Conservation (phyloP, 495 filamentous ascomycete species). For the Eremomyces bilateralis region DNA sequence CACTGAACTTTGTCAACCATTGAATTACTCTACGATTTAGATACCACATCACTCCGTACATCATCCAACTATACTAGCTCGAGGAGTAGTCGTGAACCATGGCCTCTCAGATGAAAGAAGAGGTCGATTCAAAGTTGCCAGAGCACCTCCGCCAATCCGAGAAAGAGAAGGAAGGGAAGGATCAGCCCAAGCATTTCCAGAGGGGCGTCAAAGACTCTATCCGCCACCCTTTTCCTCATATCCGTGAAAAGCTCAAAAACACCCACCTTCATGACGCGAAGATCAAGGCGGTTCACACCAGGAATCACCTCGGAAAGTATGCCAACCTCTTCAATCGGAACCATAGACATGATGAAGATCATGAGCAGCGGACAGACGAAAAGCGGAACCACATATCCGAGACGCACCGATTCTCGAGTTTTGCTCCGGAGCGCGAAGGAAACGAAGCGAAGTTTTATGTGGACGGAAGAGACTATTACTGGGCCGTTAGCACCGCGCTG, state of each 20-base stretch:
- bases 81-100: too few relatives aligned
- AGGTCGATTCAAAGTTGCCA: too few relatives aligned
- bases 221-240: constrained; percentile 9
- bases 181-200: too few relatives aligned
- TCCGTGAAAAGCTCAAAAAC: constrained; percentile 21
- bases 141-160: not conserved
- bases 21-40: too few relatives aligned
- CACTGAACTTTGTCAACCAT: too few relatives aligned
- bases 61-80: too few relatives aligned
- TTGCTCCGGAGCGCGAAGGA: constrained; percentile 61
- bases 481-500: constrained; percentile 71
- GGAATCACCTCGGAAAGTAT: constrained; percentile 45
- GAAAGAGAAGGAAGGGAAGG: constrained; percentile 2
- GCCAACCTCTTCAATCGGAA: constrained; percentile 62
- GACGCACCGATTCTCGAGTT: constrained; percentile 66
- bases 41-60: too few relatives aligned
- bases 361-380: constrained; percentile 64
- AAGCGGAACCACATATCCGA: constrained; percentile 53
- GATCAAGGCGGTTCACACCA: constrained; percentile 63
- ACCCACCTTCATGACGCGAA: constrained; percentile 78
- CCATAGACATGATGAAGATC: constrained; percentile 86
- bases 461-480: constrained; percentile 81
- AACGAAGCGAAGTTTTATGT: constrained; percentile 96
- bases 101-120: too few relatives aligned
- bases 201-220: constrained; percentile 8